Evolutionary conservation across 257 asterid genomes (phyloP).

Genomic region (Solanum piurae): DNA sequence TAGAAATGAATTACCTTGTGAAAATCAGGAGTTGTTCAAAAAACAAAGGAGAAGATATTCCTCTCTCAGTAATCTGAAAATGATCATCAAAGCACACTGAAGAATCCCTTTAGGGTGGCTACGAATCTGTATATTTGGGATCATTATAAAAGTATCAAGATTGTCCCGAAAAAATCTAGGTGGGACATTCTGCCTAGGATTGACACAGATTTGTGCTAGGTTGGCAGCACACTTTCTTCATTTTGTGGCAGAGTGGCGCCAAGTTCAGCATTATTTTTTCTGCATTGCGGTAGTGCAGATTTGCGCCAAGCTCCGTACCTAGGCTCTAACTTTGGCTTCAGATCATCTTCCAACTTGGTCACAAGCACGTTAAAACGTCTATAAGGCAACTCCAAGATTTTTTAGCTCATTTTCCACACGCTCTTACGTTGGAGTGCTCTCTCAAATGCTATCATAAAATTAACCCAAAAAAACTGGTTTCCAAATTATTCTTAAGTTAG

Average conservation of each 20-base stretch:
- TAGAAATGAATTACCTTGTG: not conserved
- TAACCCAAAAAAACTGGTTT: not conserved
- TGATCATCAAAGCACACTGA: not conserved
- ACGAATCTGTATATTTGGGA: not conserved
- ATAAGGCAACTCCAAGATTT: not conserved
- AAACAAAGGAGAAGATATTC: not conserved
- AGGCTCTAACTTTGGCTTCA: not conserved
- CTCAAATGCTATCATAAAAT: not conserved
- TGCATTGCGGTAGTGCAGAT: not conserved
- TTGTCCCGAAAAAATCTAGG: not conserved
- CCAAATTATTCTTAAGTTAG: not conserved
- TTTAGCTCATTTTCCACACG: not conserved
- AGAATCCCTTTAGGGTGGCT: not conserved
- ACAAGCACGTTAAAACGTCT: not conserved
- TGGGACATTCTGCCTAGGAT: not conserved
- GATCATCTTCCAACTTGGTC: not conserved
- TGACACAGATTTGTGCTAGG: not conserved
- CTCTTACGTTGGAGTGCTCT: not conserved
- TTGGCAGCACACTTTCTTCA: not conserved
- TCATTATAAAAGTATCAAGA: not conserved
- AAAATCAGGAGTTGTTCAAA: not conserved
- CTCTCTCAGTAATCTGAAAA: not conserved
- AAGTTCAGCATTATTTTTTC: not conserved
- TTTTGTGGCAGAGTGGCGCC: not conserved
- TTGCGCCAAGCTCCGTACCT: not conserved